Evolutionary conservation across 768 basidiomycete species (phyloP).

Genomic region (Leccinum pellstonianum): DNA sequence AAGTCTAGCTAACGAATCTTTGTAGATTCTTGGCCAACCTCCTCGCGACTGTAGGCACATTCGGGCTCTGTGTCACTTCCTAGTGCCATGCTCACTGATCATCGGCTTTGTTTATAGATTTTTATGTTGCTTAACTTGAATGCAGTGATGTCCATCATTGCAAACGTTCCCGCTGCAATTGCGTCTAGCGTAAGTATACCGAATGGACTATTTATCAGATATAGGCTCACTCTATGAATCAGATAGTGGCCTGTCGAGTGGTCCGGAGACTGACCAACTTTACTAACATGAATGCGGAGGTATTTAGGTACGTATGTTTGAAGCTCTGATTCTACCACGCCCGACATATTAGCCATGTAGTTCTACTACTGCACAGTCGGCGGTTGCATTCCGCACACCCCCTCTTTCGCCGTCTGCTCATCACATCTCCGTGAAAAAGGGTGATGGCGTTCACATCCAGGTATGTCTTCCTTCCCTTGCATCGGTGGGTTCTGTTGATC

Average conservation of each 20-base stretch:
- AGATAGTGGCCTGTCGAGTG: slow-evolving; percentile 64
- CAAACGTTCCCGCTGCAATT: slow-evolving; percentile 71
- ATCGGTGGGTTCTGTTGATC: background rate
- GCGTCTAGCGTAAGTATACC: slow-evolving; percentile 53
- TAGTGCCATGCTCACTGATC: background rate
- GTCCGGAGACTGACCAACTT: slow-evolving; percentile 68
- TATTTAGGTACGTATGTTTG: slow-evolving; percentile 47
- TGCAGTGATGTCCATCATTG: slow-evolving; percentile 71
- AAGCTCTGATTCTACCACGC: slow-evolving; percentile 23
- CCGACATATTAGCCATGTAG: slow-evolving; percentile 28
- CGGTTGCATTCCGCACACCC: slow-evolving; percentile 57
- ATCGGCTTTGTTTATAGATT: slow-evolving; percentile 25
- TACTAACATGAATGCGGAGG: slow-evolving; percentile 45
- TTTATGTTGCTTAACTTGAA: slow-evolving; percentile 72
- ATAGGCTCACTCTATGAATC: slow-evolving; percentile 1
- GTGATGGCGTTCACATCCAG: slow-evolving; percentile 61
- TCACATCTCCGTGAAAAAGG: slow-evolving; percentile 35
- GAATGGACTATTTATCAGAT: background rate
- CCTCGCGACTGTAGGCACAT: slow-evolving; percentile 44
- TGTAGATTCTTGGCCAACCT: slow-evolving; percentile 67
- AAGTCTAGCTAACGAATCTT: slow-evolving; percentile 1
- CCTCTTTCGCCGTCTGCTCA: slow-evolving; percentile 27
- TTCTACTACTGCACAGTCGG: slow-evolving; percentile 44
- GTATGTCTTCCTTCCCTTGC: slow-evolving; percentile 30
- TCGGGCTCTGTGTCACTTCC: background rate